phyloP scores from a whole-genome alignment of 768 basidiomycete genomes.

The Plicaturopsis crispa region DNA sequence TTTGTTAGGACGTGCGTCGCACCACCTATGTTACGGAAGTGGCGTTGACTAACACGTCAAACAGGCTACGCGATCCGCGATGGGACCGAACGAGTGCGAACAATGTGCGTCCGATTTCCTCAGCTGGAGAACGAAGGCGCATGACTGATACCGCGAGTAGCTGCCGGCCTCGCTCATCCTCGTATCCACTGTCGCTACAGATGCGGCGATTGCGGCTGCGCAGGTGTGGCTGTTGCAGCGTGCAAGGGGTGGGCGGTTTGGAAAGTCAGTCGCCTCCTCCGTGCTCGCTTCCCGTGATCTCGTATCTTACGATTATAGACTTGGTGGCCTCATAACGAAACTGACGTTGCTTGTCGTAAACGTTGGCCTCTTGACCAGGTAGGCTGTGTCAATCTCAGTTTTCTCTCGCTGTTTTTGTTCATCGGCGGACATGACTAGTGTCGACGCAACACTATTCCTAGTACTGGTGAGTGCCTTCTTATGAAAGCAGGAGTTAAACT shows the following conservation, averaged over 20 bases:
- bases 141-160: slow-evolving; percentile 9
- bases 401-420: neutral
- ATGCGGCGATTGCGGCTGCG: slow-evolving; percentile 24
- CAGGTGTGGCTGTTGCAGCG: slow-evolving; percentile 25
- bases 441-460: slow-evolving; percentile 24
- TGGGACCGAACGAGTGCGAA: slow-evolving; percentile 24
- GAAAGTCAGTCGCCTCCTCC: slow-evolving; percentile 4
- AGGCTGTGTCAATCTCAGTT: neutral
- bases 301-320: slow-evolving; percentile 5
- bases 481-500: neutral
- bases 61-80: slow-evolving; percentile 19
- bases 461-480: slow-evolving; percentile 13
- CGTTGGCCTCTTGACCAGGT: slow-evolving; percentile 28
- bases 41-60: too few species aligned
- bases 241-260: slow-evolving; percentile 19
- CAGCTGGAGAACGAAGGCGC: neutral
- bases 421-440: slow-evolving; percentile 6
- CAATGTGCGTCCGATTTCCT: slow-evolving; percentile 16
- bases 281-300: neutral
- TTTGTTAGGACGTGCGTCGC: slow-evolving; percentile 20
- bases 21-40: too few species aligned
- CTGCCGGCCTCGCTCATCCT: slow-evolving; percentile 23
- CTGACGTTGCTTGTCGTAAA: slow-evolving; percentile 25
- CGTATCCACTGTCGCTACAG: slow-evolving; percentile 24
- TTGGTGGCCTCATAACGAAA: slow-evolving; percentile 24